phyloP scores from a whole-genome alignment of 169 alveolate species.

The Eimeria praecox region DNA sequence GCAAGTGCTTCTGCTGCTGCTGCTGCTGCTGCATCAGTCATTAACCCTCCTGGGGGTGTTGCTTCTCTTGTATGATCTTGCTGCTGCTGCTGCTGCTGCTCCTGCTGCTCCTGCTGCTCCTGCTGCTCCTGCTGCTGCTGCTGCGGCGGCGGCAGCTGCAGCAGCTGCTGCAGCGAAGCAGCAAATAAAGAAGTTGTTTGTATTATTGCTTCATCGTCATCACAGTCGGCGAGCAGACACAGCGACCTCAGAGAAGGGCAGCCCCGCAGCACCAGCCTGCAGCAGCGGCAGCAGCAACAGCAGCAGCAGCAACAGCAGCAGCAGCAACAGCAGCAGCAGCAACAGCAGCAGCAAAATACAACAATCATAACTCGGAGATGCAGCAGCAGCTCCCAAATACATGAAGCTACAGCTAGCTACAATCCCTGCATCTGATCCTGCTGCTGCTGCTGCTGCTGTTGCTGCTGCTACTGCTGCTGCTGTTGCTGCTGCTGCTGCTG shows the following conservation, averaged over 20 bases:
- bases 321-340: constrained; percentile 17
- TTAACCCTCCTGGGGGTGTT: neutral
- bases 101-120: neutral
- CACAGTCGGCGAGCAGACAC: constrained; percentile 30
- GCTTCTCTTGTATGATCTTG: neutral
- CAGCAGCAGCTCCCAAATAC: neutral
- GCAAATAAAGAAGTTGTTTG: neutral
- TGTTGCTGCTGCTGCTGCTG: constrained; percentile 36
- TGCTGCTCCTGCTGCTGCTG: neutral
- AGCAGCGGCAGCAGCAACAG: constrained; percentile 19
- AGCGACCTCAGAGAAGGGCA: neutral
- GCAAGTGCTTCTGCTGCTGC: constrained; percentile 23
- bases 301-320: constrained; percentile 6
- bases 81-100: neutral
- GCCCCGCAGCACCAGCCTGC: constrained; percentile 48
- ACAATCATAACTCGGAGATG: neutral
- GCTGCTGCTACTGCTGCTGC: constrained; percentile 27
- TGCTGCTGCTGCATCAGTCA: constrained; percentile 21
- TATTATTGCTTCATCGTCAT: constrained; percentile 2
- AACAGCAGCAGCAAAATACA: neutral
- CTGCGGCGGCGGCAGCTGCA: neutral
- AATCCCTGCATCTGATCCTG: neutral
- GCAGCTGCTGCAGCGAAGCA: constrained; percentile 5
- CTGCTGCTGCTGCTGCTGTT: constrained; percentile 57
- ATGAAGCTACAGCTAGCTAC: neutral